phyloP scores from a whole-genome alignment of 163 green algal genomes.

The Chlorella variabilis region DNA sequence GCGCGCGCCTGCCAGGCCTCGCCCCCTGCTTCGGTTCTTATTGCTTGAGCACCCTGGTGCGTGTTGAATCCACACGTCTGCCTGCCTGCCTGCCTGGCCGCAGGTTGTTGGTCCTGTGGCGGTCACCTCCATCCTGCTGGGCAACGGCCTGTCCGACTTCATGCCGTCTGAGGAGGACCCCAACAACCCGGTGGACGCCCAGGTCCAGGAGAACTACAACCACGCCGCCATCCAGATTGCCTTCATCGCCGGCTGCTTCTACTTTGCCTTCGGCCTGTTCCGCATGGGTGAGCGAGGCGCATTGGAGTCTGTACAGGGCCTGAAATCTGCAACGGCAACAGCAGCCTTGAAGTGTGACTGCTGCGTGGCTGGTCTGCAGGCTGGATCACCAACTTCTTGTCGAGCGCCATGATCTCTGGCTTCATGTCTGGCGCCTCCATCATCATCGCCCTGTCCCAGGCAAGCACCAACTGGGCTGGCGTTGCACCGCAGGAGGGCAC shows the following conservation, averaged over 20 bases:
- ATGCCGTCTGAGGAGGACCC: slow-evolving; percentile 41
- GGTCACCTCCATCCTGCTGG: slow-evolving; percentile 79
- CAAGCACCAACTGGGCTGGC: too few relatives aligned
- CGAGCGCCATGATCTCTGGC: slow-evolving; percentile 78
- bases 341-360: too few relatives aligned
- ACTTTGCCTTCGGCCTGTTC: slow-evolving; percentile 76
- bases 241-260: slow-evolving; percentile 72
- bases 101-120: slow-evolving; percentile 81
- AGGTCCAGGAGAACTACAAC: slow-evolving; percentile 58
- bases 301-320: too few relatives aligned
- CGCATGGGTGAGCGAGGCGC: slow-evolving; percentile 58
- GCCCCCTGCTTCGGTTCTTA: not conserved
- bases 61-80: not conserved
- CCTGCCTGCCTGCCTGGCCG: too few relatives aligned
- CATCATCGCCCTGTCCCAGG: slow-evolving; percentile 68
- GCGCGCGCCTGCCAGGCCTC: too few relatives aligned
- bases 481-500: too few relatives aligned
- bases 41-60: too few relatives aligned
- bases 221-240: slow-evolving; percentile 63
- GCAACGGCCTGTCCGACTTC: slow-evolving; percentile 50
- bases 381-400: slow-evolving; percentile 87
- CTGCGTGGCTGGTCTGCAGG: slow-evolving; percentile 23
- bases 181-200: slow-evolving; percentile 44
- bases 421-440: slow-evolving; percentile 85
- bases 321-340: too few relatives aligned